Evolutionary conservation across 2,329 filamentous ascomycete genomes (phyloP).

Genomic region (Cordyceps cateniannulata): DNA sequence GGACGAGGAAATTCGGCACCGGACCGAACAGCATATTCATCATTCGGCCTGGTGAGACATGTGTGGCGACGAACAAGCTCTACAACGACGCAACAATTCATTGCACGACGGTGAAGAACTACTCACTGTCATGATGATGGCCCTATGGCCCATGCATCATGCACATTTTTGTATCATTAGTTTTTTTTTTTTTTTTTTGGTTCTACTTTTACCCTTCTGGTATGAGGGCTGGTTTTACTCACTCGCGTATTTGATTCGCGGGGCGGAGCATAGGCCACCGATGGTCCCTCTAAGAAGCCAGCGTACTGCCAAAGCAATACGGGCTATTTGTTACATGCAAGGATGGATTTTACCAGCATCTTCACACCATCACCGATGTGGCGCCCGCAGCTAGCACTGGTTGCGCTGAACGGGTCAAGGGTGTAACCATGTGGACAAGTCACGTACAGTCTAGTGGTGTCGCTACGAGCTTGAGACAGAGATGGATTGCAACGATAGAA

Average conservation of each 20-base stretch:
- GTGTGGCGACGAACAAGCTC: constrained; percentile 34
- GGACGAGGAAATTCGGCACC: constrained; percentile 30
- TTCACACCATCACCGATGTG: constrained; percentile 1
- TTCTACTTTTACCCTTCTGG: too few species aligned
- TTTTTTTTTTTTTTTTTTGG: not conserved
- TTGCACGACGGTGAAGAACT: constrained; percentile 28
- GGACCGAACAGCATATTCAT: constrained; percentile 40
- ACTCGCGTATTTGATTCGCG: too few species aligned
- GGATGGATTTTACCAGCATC: not conserved
- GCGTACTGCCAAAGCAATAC: too few species aligned
- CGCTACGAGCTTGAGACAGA: not conserved
- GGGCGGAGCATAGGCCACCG: too few species aligned
- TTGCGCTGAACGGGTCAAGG: not conserved
- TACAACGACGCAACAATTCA: constrained; percentile 40
- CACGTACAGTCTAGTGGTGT: not conserved
- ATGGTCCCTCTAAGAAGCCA: too few species aligned
- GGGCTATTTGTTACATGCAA: too few species aligned
- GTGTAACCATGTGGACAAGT: constrained; percentile 9
- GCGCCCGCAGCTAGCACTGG: not conserved
- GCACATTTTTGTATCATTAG: not conserved
- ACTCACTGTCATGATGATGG: constrained; percentile 12
- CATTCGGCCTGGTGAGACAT: constrained; percentile 31
- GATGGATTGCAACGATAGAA: not conserved
- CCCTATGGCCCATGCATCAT: not conserved
- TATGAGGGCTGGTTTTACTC: too few species aligned